Base-by-base conservation (phyloP, 2,329 filamentous ascomycete species). In the Talaromyces funiculosus region DNA sequence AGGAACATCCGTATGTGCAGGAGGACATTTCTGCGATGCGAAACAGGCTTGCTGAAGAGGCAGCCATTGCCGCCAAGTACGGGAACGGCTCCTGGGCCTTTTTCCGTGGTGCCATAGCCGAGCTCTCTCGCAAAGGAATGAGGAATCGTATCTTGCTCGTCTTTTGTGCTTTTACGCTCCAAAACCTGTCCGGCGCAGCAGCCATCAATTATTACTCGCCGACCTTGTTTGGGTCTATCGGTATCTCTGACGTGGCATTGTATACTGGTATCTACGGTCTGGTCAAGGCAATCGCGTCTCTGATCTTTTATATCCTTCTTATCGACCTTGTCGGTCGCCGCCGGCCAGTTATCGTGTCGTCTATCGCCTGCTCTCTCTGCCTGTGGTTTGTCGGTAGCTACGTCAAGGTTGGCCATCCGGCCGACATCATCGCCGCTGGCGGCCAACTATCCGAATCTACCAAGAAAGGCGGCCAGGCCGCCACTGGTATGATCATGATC, bases 21-120 rank as follows among this genome's bases (percentile, higher is more conserved):
- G 88, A 92, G 70, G 90, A 92, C 72, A 79, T 92, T 24, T 80
- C 81, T 60, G 86, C 82, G 64, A 87, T 92, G 63, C 80, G 37
- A 4, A 56, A 77, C 79, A 7, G 78, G 84, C 22, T 78, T 81
- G 61, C 80, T 78, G 66, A 75, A 84, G 65, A 78, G 76, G 61
- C 82, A 82, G 68, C 53, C 1, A 63, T 65, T 24, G 57, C 62
- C 16, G 49, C 38, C 40, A 66, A 47, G 60, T 66, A 65, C 59
- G 66, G 60, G 58, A 66, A 49, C 66, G 73, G 56, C 4, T 45
- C 61, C 24, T 65, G 62, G 62, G 66, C 65, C 4, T 67, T 66
- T n/a, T 60, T 68, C 24, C 65, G 63, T n/a, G 66, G 67, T 18
- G 65, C 66, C 10, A 56, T 67, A 20, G 61, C 64, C 20, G 67